Conservation (phyloP, 2,329 filamentous ascomycete genomes). For the Emergomyces orientalis region DNA sequence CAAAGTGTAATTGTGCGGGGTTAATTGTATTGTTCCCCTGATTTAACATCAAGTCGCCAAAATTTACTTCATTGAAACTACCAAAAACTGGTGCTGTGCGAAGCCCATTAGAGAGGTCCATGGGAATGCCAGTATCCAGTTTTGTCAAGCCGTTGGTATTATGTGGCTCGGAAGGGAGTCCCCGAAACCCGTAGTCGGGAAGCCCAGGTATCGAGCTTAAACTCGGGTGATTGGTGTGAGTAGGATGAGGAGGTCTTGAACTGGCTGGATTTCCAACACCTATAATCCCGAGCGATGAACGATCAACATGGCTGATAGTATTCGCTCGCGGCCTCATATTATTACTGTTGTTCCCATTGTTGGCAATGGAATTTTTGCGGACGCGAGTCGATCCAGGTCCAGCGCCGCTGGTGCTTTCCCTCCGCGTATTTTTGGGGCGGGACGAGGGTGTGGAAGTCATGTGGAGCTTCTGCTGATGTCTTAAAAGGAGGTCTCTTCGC, state of each 20-base stretch:
- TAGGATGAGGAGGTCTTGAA: constrained; percentile 25
- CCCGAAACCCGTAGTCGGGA: constrained; percentile 50
- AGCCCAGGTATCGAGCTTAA: constrained; percentile 53
- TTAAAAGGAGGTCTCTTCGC: constrained; percentile 76
- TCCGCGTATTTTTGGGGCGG: constrained; percentile 68
- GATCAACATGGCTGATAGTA: constrained; percentile 90
- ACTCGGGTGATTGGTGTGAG: constrained; percentile 65
- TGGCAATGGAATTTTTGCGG: constrained; percentile 83
- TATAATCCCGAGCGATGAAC: constrained; percentile 58
- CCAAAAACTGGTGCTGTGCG: constrained; percentile 70
- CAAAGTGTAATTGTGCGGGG: constrained; percentile 46
- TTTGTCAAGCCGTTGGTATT: constrained; percentile 66
- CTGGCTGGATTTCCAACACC: constrained; percentile 21
- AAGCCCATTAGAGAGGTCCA: constrained; percentile 59
- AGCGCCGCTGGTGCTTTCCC: constrained; percentile 74
- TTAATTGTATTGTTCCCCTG: constrained; percentile 52
- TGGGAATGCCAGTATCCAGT: constrained; percentile 65
- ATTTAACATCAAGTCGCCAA: constrained; percentile 62
- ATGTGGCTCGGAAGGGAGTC: constrained; percentile 46
- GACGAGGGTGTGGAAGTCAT: constrained; percentile 83
- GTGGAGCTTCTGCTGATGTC: constrained; percentile 97
- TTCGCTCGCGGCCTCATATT: constrained; percentile 83
- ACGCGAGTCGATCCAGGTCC: constrained; percentile 63
- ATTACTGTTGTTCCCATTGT: constrained; percentile 37
- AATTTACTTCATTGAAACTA: constrained; percentile 58